Evolutionary conservation across 1,139 yeast species (phyloP).

Genomic region (Pichia sp.): DNA sequence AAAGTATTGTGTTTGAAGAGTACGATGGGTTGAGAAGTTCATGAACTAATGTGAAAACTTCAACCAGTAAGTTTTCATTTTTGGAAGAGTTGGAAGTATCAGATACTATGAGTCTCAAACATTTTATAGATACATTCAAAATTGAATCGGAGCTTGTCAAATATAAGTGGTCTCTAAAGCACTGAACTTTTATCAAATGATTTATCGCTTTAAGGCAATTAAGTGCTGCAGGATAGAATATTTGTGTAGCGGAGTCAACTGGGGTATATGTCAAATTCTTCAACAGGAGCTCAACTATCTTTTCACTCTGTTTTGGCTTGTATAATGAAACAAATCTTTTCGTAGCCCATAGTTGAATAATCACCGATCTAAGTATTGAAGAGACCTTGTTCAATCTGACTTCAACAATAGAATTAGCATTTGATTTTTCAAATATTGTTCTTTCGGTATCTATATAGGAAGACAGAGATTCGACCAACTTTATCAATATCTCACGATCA

Average conservation of each 20-base stretch:
- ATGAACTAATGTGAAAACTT: constrained; percentile 30
- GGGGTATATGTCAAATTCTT: constrained; percentile 24
- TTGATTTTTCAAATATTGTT: constrained; percentile 34
- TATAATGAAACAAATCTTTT: constrained; percentile 26
- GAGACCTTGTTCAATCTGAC: constrained; percentile 43
- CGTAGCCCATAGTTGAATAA: constrained; percentile 28
- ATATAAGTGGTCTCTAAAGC: constrained; percentile 41
- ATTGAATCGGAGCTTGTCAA: constrained; percentile 35
- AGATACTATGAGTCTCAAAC: constrained; percentile 21
- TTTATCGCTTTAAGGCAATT: constrained; percentile 36
- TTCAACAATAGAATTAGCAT: constrained; percentile 34
- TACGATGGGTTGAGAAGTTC: constrained; percentile 34
- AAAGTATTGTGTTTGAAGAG: constrained; percentile 30
- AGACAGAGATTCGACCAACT: constrained; percentile 39
- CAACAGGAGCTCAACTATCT: constrained; percentile 31
- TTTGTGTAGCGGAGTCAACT: constrained; percentile 12
- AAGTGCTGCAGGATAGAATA: constrained; percentile 37
- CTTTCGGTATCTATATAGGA: constrained; percentile 43
- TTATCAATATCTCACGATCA: constrained; percentile 24
- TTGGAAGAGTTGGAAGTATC: constrained; percentile 7
- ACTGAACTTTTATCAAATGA: constrained; percentile 33
- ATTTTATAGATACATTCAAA: constrained; percentile 30
- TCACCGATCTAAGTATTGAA: constrained; percentile 36
- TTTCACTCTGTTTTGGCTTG: constrained; percentile 36
- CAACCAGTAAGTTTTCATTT: constrained; percentile 30